Evolutionary conservation across 1,284 basidiomycete genomes (phyloP), one percentile per base, ranked within the genome.

Genomic region (Volvariella volvacea): DNA sequence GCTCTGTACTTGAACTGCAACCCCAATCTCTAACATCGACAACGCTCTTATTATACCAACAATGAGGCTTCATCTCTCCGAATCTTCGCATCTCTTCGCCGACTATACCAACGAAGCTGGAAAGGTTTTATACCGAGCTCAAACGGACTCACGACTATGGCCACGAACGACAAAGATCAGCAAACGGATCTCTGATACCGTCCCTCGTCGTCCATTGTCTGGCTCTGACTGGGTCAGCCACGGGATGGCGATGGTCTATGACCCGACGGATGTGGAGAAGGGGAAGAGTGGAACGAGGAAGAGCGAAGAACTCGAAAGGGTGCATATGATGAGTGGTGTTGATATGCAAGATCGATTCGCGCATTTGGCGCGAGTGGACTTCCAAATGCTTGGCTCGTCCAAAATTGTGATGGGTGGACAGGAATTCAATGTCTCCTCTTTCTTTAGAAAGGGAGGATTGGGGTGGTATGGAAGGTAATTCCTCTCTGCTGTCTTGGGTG

Each of bases 331-430:
- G 16, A 32, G 10, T 14, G 25, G 12, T 6, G 25, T n/a, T 3
- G 43, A 47, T 31, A 49, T 53, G 34, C 41, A 45, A 15, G 55
- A 57, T 12, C 47, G 49, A n/a, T 63, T 60, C 43, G 53, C 47
- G 3, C 53, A 54, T 15, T 43, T 65, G 3, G 64, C 56, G 2
- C 47, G 55, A 31, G 55, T 65, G n/a, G 54, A 64, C 22, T 60
- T 60, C 45, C 56, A 57, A 16, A 28, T 40, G 1, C 22, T 63
- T 22, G 44, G 42, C 14, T 56, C 63, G 1, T 58, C 60, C 2
- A 43, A 52, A 4, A 53, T 67, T 25, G 52, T 48, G 4, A 58
- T 56, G 42, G 48, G 46, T 4, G 56, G 52, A 3, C 41, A 54
- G 15, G 54, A 58, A 22, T 44, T 54, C n/a, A 42, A 52, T 10